Base-by-base conservation (phyloP, 305 asterid species). In the Euphrasia arctica region DNA sequence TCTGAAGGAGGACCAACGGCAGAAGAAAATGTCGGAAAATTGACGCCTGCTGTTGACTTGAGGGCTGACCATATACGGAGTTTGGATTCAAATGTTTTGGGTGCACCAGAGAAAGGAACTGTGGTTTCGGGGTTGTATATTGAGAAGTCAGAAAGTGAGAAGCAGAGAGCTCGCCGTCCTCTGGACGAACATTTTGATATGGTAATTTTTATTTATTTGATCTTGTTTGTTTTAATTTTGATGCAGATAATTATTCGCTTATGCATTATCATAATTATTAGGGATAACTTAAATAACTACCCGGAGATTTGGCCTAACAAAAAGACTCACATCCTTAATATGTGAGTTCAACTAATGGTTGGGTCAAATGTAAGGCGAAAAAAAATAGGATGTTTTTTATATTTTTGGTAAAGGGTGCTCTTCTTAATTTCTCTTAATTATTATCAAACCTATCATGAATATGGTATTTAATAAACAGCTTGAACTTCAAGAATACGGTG, bases 161-260 rank as follows among this genome's bases (percentile, higher is more conserved):
- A 76, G 54, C 73, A 72, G 34, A 84, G 98, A 74, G 72, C 15
- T 61, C 91, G 80, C 28, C 87, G 98, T 8, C 82, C 79, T 63
- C 79, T 92, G 27, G 98, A 89, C 75, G 96, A 89, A 60, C 95
- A 87, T 68, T 92, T 92, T 81, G 98, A 89, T 69, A 2, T 84
- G 91, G 98, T 87, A 63, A 63, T 68, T 27, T 55, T 55, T 25
- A 27, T 22, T 62, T 13, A 29, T 62, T 51, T 62, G 18, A 48
- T 3, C 14, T 60, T 77, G 45, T 55, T 61, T 50, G 28, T 56
- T 14, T 60, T 12, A 27, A 5, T 31, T 15, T 54, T 56, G 39
- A 50, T 45, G 18, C 31, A 8, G 10, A 42, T 31, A 32, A 55
- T 10, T 14, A 58, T 4, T 57, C 64, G 34, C 58, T 11, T 54